Evolutionary conservation across 2,329 filamentous ascomycete genomes (phyloP).

Genomic region (Leptographium wingfieldii): DNA sequence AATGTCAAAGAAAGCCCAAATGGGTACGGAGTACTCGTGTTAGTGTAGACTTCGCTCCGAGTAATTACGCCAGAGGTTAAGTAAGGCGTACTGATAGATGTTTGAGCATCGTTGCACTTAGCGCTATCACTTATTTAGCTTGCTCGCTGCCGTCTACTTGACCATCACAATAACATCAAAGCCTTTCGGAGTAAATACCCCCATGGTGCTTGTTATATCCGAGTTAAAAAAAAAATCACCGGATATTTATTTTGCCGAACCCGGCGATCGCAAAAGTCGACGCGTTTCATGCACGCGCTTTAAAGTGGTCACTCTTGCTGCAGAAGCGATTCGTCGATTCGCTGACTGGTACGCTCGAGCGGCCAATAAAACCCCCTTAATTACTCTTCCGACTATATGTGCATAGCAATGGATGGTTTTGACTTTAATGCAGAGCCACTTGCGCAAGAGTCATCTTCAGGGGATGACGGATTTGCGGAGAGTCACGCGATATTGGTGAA

Average conservation of each 20-base stretch:
- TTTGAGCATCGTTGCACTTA: too few relatives aligned
- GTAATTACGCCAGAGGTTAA: too few relatives aligned
- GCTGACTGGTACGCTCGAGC: background rate
- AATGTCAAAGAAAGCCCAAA: too few relatives aligned
- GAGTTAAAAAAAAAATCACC: background rate
- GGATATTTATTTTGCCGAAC: background rate
- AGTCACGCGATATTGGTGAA: background rate
- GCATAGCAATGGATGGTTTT: background rate
- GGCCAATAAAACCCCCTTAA: background rate
- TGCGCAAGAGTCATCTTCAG: background rate
- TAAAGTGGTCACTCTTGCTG: background rate
- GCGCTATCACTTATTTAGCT: too few relatives aligned
- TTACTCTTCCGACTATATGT: background rate
- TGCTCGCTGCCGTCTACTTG: too few relatives aligned
- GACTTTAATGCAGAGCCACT: background rate
- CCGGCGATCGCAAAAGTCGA: background rate
- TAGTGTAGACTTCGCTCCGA: too few relatives aligned
- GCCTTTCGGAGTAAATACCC: too few relatives aligned
- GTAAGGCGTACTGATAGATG: too few relatives aligned
- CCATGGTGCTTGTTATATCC: too few relatives aligned
- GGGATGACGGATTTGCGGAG: background rate
- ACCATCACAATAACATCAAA: too few relatives aligned
- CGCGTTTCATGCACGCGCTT: background rate
- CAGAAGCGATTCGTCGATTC: background rate
- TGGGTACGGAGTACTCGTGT: too few relatives aligned